Evolutionary conservation across 1,284 basidiomycete species (phyloP).

Genomic region (Omphalotus olearius): DNA sequence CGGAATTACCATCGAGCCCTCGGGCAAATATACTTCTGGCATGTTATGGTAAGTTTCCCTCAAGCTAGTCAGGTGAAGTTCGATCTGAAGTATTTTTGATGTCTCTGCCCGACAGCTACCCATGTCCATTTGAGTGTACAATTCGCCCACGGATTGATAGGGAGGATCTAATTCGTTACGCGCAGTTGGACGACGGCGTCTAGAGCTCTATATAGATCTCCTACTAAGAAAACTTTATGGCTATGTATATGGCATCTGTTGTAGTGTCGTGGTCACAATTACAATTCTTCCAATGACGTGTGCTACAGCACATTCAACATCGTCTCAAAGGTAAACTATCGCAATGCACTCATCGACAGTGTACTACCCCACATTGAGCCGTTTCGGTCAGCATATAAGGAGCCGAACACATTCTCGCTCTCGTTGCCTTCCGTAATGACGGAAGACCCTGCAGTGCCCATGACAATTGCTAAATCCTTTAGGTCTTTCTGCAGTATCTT

Average conservation of each 20-base stretch:
- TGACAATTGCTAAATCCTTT: conserved; percentile 71
- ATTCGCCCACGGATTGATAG: not conserved
- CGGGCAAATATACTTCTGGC: conserved; percentile 3
- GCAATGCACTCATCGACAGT: not conserved
- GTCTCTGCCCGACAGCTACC: not conserved
- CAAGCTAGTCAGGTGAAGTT: not conserved
- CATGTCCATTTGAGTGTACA: conserved; percentile 8
- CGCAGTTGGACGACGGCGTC: no score
- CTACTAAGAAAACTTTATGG: no score
- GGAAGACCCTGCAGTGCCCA: conserved; percentile 33
- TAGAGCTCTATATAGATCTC: no score
- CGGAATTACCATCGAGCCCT: not conserved
- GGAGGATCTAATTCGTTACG: conserved; percentile 1
- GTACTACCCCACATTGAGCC: conserved; percentile 2
- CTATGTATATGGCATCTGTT: no score
- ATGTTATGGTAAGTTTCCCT: not conserved
- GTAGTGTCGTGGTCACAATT: no score
- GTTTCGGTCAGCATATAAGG: not conserved
- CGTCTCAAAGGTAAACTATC: not conserved
- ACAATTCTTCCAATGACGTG: no score
- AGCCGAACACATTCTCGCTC: conserved; percentile 1
- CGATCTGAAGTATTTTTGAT: no score
- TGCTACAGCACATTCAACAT: not conserved
- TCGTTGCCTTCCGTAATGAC: conserved; percentile 22
- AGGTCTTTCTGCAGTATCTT: conserved; percentile 65